Evolutionary conservation across 106 monocot genomes (phyloP).

Genomic region (Dioscorea dumetorum): DNA sequence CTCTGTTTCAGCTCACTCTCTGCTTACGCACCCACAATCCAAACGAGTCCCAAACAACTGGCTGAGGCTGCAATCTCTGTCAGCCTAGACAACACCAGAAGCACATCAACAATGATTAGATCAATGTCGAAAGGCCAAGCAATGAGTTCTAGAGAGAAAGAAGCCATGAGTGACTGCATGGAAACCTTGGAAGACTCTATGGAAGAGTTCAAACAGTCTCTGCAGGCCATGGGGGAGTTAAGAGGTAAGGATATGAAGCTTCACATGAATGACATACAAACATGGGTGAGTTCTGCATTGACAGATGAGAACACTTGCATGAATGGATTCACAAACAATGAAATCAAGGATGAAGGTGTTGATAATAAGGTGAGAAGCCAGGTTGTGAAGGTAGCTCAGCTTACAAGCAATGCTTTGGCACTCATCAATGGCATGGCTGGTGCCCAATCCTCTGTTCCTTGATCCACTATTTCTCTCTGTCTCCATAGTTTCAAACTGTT

Average conservation of each 20-base stretch:
- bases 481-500: too few relatives aligned
- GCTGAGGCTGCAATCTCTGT: slow-evolving; percentile 35
- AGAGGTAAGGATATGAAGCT: slow-evolving; percentile 14
- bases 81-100: slow-evolving; percentile 22
- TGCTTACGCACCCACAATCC: slow-evolving; percentile 25
- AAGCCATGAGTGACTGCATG: slow-evolving; percentile 43
- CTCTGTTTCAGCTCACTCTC: slow-evolving; percentile 53
- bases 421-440: slow-evolving; percentile 31
- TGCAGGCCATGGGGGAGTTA: slow-evolving; percentile 22
- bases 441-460: not conserved
- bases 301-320: slow-evolving; percentile 64
- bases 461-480: not conserved
- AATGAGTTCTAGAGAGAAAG: not conserved
- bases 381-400: slow-evolving; percentile 25
- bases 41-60: slow-evolving; percentile 24
- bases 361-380: slow-evolving; percentile 29
- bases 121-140: not conserved
- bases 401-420: slow-evolving; percentile 51
- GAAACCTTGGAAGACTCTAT: slow-evolving; percentile 35
- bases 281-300: slow-evolving; percentile 70
- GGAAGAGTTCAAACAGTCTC: slow-evolving; percentile 29
- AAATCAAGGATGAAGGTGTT: slow-evolving; percentile 16
- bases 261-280: slow-evolving; percentile 41
- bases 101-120: slow-evolving; percentile 10
- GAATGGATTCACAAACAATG: slow-evolving; percentile 34